These are phyloP conservation scores for Castanopsis chinensis DNA, from an alignment of 306 rosid species.

Conservation along the genomic window DNA sequence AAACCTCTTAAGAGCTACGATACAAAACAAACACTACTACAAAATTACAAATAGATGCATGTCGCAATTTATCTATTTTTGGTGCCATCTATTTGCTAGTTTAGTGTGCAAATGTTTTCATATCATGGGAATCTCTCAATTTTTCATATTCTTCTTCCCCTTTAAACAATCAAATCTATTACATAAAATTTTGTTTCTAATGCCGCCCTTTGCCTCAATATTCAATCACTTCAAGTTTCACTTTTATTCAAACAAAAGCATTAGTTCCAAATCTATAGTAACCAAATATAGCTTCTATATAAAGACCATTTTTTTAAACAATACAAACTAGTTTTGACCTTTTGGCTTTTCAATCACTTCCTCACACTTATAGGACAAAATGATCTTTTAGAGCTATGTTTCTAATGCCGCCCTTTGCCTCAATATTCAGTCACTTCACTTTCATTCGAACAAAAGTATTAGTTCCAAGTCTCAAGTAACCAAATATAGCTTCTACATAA, in stretches of 20 bases:
- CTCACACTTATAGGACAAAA: neutral
- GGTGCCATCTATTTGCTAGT: neutral
- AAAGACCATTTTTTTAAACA: too few relatives aligned
- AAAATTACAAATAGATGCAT: too few relatives aligned
- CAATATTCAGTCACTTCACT: neutral
- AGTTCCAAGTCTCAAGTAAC: neutral
- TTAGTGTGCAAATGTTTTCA: too few relatives aligned
- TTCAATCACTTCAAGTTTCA: neutral
- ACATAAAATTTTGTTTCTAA: neutral
- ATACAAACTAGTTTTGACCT: neutral
- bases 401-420: neutral
- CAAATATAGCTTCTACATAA: neutral
- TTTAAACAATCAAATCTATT: neutral
- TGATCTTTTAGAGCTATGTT: neutral
- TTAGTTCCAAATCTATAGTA: neutral
- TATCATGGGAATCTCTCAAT: too few relatives aligned
- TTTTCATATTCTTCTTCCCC: neutral
- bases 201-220: neutral
- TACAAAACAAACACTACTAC: too few relatives aligned
- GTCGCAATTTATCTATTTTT: too few relatives aligned
- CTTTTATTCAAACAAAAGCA: neutral
- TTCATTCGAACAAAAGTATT: neutral
- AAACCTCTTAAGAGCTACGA: too few relatives aligned
- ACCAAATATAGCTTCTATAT: neutral
- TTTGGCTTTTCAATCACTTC: neutral